phyloP scores from a whole-genome alignment of 1,139 yeast species.

The Lipomyces yarrowii region DNA sequence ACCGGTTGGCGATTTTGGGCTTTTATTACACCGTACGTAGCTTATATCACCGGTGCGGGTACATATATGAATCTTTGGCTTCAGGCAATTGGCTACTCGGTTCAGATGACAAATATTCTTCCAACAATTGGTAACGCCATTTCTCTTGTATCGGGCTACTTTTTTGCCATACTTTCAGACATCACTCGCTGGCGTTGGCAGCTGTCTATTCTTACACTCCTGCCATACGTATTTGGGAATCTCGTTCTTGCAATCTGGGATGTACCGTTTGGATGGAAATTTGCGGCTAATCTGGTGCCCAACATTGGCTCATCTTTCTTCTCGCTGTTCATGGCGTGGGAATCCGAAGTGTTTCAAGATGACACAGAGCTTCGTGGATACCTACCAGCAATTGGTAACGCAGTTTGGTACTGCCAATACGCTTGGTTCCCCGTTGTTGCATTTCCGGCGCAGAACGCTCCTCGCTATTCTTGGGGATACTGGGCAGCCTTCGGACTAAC shows the following conservation, averaged over 20 bases:
- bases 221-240: constrained; percentile 1
- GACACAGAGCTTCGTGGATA: constrained; percentile 29
- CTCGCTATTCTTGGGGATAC: neutral
- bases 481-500: constrained; percentile 21
- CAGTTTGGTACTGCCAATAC: constrained; percentile 22
- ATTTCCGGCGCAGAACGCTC: neutral
- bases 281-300: constrained; percentile 28
- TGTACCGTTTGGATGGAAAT: constrained; percentile 21
- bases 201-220: neutral
- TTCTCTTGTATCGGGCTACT: neutral
- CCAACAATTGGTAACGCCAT: neutral
- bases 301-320: constrained; percentile 21
- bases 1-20: constrained; percentile 9
- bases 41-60: constrained; percentile 1
- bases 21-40: neutral
- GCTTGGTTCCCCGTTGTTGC: constrained; percentile 26
- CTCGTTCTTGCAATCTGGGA: constrained; percentile 15
- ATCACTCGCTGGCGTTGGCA: constrained; percentile 3
- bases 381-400: constrained; percentile 26
- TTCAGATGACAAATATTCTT: constrained; percentile 1
- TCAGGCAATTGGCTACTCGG: neutral
- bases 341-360: constrained; percentile 27
- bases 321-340: constrained; percentile 24
- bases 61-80: constrained; percentile 1
- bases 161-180: neutral